Conservation (phyloP, 139 green algal species). For the Micractinium sp. region DNA sequence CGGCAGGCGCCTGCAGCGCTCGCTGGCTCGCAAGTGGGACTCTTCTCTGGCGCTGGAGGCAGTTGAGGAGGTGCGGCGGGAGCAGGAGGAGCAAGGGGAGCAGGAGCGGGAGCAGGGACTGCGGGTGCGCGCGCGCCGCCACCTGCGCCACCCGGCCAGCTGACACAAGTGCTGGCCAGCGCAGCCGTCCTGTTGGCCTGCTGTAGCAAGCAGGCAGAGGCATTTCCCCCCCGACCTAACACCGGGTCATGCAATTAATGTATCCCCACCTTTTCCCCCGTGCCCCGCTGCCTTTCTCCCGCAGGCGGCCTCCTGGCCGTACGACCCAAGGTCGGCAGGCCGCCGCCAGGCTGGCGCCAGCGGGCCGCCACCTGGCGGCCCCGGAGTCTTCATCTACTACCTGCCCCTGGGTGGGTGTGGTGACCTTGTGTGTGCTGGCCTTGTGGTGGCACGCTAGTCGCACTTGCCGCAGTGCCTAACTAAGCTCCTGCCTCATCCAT, state of each 20-base stretch:
- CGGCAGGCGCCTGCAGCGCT: not conserved
- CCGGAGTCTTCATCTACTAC: conserved; percentile 61
- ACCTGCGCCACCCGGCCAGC: too few species aligned
- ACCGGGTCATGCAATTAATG: too few species aligned
- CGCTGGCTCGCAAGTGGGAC: not conserved
- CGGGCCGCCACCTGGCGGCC: not conserved
- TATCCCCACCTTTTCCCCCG: too few species aligned
- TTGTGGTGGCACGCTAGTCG: too few species aligned
- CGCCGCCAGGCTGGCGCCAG: not conserved
- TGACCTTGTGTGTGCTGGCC: not conserved
- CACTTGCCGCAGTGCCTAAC: too few species aligned
- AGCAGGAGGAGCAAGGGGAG: too few species aligned
- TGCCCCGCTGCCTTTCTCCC: too few species aligned
- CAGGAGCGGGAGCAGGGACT: too few species aligned
- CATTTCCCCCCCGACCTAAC: not conserved
- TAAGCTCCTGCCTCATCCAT: too few species aligned
- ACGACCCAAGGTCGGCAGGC: not conserved
- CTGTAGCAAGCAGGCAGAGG: not conserved
- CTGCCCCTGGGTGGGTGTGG: conserved; percentile 53
- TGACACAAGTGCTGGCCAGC: too few species aligned
- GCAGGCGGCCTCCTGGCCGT: conserved; percentile 35
- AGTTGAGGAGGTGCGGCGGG: not conserved
- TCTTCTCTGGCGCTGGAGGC: not conserved
- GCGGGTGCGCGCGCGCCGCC: too few species aligned
- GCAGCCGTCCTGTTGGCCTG: not conserved